Evolutionary conservation across 2,329 filamentous ascomycete species (phyloP).

Genomic region (Diaporthe sp.): DNA sequence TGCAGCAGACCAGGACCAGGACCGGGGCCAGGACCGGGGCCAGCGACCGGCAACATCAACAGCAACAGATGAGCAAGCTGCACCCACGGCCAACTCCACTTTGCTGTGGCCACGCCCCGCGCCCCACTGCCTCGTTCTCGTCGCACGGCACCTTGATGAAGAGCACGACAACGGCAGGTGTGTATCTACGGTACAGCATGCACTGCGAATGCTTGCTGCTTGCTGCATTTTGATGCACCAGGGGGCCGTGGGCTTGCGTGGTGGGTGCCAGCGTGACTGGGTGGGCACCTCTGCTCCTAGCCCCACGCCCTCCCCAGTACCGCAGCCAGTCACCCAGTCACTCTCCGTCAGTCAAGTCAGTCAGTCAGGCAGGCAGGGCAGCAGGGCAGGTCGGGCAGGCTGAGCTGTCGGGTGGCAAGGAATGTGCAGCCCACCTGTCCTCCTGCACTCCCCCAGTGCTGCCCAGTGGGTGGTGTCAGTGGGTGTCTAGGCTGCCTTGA

Average conservation of each 20-base stretch:
- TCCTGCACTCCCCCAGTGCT: slow-evolving; percentile 16
- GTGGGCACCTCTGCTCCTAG: slow-evolving; percentile 2
- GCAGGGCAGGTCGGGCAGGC: slow-evolving; percentile 14
- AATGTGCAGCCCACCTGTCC: slow-evolving; percentile 35
- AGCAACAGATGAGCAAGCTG: slow-evolving; percentile 12
- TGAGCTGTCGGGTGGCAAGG: slow-evolving; percentile 34
- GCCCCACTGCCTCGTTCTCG: slow-evolving; percentile 21
- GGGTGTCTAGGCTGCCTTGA: slow-evolving; percentile 34
- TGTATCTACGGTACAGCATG: not conserved
- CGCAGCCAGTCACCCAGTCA: not conserved
- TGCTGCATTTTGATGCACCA: slow-evolving; percentile 27
- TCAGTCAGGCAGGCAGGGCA: not conserved
- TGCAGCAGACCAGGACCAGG: slow-evolving; percentile 12
- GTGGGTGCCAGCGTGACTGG: not conserved
- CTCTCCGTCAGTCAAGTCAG: not conserved
- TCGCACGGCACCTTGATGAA: slow-evolving; percentile 17
- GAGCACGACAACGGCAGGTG: not conserved
- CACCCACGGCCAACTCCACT: slow-evolving; percentile 25
- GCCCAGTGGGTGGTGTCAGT: slow-evolving; percentile 30
- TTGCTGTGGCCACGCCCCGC: slow-evolving; percentile 17
- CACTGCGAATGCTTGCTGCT: not conserved
- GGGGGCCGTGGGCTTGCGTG: slow-evolving; percentile 20
- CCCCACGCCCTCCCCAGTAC: not conserved
- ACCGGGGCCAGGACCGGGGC: not conserved
- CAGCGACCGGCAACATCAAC: slow-evolving; percentile 10